These are phyloP conservation scores for Aspergillus sp. DNA, from an alignment of 2,329 filamentous ascomycete genomes.

Conservation along the genomic window DNA sequence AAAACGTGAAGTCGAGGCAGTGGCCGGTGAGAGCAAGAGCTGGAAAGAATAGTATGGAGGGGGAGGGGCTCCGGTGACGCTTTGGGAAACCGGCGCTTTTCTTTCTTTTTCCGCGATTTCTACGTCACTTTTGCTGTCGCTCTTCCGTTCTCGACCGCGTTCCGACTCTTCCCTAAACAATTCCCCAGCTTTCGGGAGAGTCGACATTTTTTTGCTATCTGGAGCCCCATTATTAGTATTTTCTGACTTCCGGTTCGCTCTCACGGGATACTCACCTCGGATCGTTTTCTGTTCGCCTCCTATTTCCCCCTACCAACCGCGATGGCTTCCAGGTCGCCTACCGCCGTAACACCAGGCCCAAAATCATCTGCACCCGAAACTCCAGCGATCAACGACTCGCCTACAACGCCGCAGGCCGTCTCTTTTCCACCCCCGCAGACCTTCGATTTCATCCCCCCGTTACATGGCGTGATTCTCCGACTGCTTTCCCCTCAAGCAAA, in stretches of 20 bases:
- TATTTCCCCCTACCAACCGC: constrained; percentile 16
- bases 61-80: constrained; percentile 35
- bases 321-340: constrained; percentile 38
- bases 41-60: constrained; percentile 7
- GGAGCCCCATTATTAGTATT: constrained; percentile 1
- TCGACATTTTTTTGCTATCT: constrained; percentile 3
- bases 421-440: constrained; percentile 73
- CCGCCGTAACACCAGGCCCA: constrained; percentile 44
- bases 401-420: constrained; percentile 47
- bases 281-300: constrained; percentile 8
- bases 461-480: constrained; percentile 74
- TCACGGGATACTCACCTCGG: constrained; percentile 6
- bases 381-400: constrained; percentile 28
- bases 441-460: constrained; percentile 81
- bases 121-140: constrained; percentile 8
- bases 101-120: constrained; percentile 34
- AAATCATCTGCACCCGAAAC: constrained; percentile 38
- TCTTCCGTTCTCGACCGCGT: constrained; percentile 21
- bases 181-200: constrained; percentile 18
- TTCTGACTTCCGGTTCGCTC: constrained; percentile 2
- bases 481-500: constrained; percentile 56
- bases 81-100: constrained; percentile 26
- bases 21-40: constrained; percentile 28
- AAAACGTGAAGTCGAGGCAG: not conserved
- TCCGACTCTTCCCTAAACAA: constrained; percentile 39